Conservation (phyloP, 805 yeast species). For the Lachancea cidri region DNA sequence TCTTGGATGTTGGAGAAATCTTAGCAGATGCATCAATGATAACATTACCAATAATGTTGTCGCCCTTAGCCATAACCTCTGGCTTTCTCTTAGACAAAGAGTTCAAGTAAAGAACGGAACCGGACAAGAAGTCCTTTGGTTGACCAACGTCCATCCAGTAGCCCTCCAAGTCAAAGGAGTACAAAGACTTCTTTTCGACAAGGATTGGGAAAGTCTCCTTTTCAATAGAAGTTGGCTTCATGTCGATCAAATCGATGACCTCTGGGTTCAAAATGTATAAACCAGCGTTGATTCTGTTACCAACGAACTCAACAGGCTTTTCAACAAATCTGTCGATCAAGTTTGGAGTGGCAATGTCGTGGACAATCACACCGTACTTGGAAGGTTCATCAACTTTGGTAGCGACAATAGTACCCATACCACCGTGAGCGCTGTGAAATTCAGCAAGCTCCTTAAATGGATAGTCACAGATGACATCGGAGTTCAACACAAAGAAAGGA, state of each 20-base stretch:
- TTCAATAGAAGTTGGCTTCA: conserved; percentile 98
- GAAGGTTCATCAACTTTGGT: conserved; percentile 99
- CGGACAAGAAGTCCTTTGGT: conserved; percentile 98
- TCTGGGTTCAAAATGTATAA: conserved; percentile 96
- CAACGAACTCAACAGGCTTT: conserved; percentile 98
- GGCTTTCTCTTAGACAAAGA: conserved; percentile 80
- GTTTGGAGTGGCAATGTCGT: conserved; percentile 90
- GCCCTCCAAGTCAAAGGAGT: conserved; percentile 96
- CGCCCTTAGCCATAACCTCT: conserved; percentile 60
- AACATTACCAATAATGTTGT: conserved; percentile 82
- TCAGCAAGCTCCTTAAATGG: conserved; percentile 89
- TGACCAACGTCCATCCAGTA: conserved; percentile 99
- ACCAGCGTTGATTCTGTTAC: conserved; percentile 99
- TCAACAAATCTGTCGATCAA: conserved; percentile 98
- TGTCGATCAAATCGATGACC: conserved; percentile 92
- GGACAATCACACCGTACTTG: conserved; percentile 98
- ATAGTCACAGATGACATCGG: conserved; percentile 98
- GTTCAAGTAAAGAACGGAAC: conserved; percentile 87
- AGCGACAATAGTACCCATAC: conserved; percentile 97
- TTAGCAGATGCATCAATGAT: conserved; percentile 92
- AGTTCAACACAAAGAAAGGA: conserved; percentile 96
- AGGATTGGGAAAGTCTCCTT: conserved; percentile 98
- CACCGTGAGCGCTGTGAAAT: conserved; percentile 95
- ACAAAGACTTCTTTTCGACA: conserved; percentile 82
- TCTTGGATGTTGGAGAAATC: conserved; percentile 86